Evolutionary conservation across 2,329 filamentous ascomycete species (phyloP), one percentile per base, ranked within the genome.

Genomic region (Scytalidium sp.): DNA sequence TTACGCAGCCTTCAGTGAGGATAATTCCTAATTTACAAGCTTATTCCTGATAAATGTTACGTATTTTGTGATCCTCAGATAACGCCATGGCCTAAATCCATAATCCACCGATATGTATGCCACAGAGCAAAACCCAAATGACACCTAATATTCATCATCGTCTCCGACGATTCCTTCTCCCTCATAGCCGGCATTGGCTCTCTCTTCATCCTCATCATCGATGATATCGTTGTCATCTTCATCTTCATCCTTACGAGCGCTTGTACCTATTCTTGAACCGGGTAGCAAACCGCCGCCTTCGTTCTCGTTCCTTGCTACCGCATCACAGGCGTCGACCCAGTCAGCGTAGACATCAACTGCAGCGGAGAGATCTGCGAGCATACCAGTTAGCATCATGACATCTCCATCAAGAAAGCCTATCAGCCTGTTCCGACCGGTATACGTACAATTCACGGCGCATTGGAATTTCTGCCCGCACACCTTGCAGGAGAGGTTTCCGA

Each of bases 281-380:
- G 32, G 32, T 36, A 15, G 32, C 17, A 36, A 36, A 15, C 51
- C 57, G 17, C 60, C 62, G 19, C 64, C 68, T 13, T 68, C 71
- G 17, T 73, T 76, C 19, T 76, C 74, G 52, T 84, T 76, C 63
- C 87, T 85, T 15, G 84, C 84, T 45, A 88, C 85, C 5, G 81
- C 77, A 64, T 90, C 86, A 65, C 85, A 88, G n/a, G 94, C 94
- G 71, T 99, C 94, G 56, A 99, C 90, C 94, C 94, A 99, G 69
- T 97, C 94, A 27, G 90, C 89, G 66, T 99, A 99, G 7, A 99
- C 93, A 66, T 99, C 94, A 43, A 99, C 91, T 0, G 90, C 83
- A 13, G 88, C 89, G 21, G 90, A 95, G 21, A 97, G 83, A 68
- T 95, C 90, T 96, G 54, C 19, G 42, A 41, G 45, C 41, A 25